phyloP scores from a whole-genome alignment of 2,329 filamentous ascomycete species.

The Plectosphaerella sp. region DNA sequence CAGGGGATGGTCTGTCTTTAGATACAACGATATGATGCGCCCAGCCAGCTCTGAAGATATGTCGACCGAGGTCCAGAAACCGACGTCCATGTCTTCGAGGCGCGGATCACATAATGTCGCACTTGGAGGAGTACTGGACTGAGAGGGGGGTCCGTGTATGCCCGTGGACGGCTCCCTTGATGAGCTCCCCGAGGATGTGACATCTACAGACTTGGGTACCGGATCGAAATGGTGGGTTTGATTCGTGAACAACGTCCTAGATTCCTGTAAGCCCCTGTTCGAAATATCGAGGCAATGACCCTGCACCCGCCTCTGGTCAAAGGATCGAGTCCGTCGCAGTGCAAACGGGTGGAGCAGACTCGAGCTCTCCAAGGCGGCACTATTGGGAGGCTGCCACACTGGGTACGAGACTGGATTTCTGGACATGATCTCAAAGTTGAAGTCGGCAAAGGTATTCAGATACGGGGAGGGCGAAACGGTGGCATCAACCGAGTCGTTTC shows the following conservation, averaged over 20 bases:
- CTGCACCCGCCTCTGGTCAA: constrained; percentile 8
- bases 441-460: not conserved
- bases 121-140: not conserved
- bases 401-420: not conserved
- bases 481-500: not conserved
- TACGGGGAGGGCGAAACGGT: not conserved
- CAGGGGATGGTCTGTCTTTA: constrained; percentile 32
- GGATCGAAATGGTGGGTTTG: not conserved
- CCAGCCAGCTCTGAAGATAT: constrained; percentile 23
- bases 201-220: not conserved
- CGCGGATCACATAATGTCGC: constrained; percentile 20
- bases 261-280: not conserved
- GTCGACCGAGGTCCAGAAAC: constrained; percentile 27
- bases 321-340: constrained; percentile 2
- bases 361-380: not conserved
- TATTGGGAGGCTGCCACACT: not conserved
- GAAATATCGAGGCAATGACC: too few species aligned
- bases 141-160: not conserved
- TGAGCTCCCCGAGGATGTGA: too few species aligned
- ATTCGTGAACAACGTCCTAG: not conserved
- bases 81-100: constrained; percentile 20
- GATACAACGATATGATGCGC: constrained; percentile 27
- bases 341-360: not conserved
- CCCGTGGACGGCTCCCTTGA: too few species aligned
- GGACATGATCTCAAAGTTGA: not conserved